These are phyloP conservation scores for Pythium biforme DNA, from an alignment of 352 stramenopile genomes.

Conservation along the genomic window DNA sequence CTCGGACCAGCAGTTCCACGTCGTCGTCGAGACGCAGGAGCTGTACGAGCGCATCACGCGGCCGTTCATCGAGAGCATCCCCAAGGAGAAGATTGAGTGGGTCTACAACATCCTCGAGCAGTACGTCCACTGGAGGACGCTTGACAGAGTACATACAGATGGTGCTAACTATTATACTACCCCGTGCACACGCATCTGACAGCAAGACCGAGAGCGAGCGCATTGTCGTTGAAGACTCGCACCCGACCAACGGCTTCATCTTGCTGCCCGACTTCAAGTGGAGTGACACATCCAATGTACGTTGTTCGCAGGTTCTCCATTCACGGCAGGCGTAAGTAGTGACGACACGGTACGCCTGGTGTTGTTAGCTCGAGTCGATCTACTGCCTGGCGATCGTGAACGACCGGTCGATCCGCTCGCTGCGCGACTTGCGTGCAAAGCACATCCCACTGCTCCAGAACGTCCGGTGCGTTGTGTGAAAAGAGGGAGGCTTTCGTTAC, in stretches of 20 bases:
- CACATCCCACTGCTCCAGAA: conserved; percentile 73
- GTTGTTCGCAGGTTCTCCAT: too few species aligned
- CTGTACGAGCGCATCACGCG: conserved; percentile 75
- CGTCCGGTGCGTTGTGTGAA: conserved; percentile 60
- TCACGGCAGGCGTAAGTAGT: too few species aligned
- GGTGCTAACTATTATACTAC: too few species aligned
- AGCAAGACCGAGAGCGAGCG: conserved; percentile 82
- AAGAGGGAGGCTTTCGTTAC: background rate
- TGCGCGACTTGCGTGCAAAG: conserved; percentile 65
- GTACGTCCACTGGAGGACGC: conserved; percentile 64
- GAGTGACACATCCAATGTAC: conserved; percentile 65
- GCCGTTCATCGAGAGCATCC: conserved; percentile 77
- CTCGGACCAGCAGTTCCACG: conserved; percentile 80
- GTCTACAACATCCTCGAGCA: conserved; percentile 88
- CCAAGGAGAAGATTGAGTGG: conserved; percentile 78
- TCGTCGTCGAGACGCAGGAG: conserved; percentile 77
- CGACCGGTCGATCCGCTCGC: conserved; percentile 65
- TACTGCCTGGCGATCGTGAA: conserved; percentile 84
- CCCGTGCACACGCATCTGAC: too few species aligned
- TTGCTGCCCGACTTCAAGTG: conserved; percentile 86
- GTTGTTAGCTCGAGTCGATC: conserved; percentile 61
- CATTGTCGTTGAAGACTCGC: conserved; percentile 74
- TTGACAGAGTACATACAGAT: too few species aligned
- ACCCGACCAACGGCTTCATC: conserved; percentile 69
- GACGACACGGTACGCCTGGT: too few species aligned